phyloP scores from a whole-genome alignment of 2,329 filamentous ascomycete species.

The Neodidymelliopsis sp. region DNA sequence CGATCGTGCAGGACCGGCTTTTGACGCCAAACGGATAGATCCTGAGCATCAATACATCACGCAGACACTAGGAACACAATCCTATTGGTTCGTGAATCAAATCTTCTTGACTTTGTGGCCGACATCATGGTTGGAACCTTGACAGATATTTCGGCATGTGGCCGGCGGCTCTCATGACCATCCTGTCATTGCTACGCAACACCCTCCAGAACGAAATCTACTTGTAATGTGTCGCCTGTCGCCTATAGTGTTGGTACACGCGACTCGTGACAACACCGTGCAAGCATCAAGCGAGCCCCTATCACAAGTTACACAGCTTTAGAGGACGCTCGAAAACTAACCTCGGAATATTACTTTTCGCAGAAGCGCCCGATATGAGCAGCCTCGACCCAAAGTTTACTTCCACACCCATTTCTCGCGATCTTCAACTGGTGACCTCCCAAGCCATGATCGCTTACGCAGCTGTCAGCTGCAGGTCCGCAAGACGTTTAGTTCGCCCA shows the following conservation, averaged over 20 bases:
- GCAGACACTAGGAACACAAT: neutral
- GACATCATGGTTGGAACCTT: neutral
- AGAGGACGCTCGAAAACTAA: neutral
- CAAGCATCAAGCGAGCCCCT: neutral
- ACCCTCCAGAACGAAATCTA: slow-evolving; percentile 3
- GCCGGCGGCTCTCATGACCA: slow-evolving; percentile 2
- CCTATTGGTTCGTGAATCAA: neutral
- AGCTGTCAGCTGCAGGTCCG: slow-evolving; percentile 39
- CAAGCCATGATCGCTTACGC: slow-evolving; percentile 10
- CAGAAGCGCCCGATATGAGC: neutral
- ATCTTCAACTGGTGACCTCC: slow-evolving; percentile 9
- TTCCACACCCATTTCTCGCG: slow-evolving; percentile 1
- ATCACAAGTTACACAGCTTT: slow-evolving; percentile 14
- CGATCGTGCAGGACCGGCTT: neutral
- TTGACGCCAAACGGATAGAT: neutral
- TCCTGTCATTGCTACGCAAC: neutral
- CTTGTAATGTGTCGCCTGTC: neutral
- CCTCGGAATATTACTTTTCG: neutral
- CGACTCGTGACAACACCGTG: slow-evolving; percentile 3
- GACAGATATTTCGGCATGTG: neutral
- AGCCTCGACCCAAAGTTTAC: neutral
- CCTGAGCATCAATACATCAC: slow-evolving; percentile 1
- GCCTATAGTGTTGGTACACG: slow-evolving; percentile 2
- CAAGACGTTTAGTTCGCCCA: slow-evolving; percentile 20
- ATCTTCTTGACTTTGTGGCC: neutral